Evolutionary conservation across 306 rosid species (phyloP), one percentile per base, ranked within the genome.

Genomic region (Trifolium dubium): DNA sequence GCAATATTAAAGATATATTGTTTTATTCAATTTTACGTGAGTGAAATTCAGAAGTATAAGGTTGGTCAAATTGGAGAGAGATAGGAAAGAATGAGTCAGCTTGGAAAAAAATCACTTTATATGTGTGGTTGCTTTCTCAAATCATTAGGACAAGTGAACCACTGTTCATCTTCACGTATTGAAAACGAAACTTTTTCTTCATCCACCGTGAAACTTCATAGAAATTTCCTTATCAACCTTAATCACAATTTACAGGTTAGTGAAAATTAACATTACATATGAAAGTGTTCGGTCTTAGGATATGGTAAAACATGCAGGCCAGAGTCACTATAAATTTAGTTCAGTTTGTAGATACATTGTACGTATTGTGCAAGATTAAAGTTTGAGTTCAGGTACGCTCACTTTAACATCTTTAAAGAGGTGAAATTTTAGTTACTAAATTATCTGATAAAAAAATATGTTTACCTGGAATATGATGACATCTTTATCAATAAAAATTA

Each of bases 91-190:
- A 14, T 68, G 82, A 84, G 46, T 72, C 71, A 76, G 73, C 79
- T 59, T 35, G 80, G 30, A n/a, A 51, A 18, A n/a, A 2, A 8
- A 51, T 11, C 1, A 11, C 50, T 15, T 75, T 43, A 28, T 31
- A 41, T 44, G 83, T 46, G 78, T 41, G 73, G 78, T 74, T 80
- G 80, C 76, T 80, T 77, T 77, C 83, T 69, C 73, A 74, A 77
- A 84, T 80, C 82, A 77, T 80, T 77, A 69, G 77, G 67, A 74
- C 70, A 40, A 41, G 19, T 46, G 39, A 56, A 23, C 59, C 29
- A 51, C 69, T 72, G 65, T 79, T 79, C 78, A 53, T 17, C 4
- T 6, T 23, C 59, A 34, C 75, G 8, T 23, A 34, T 44, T 61
- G 70, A 80, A 17, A 80, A 70, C 69, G 11, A 68, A 13, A 51